Evolutionary conservation across 2,329 filamentous ascomycete species (phyloP).

Genomic region (Colletotrichum musae): DNA sequence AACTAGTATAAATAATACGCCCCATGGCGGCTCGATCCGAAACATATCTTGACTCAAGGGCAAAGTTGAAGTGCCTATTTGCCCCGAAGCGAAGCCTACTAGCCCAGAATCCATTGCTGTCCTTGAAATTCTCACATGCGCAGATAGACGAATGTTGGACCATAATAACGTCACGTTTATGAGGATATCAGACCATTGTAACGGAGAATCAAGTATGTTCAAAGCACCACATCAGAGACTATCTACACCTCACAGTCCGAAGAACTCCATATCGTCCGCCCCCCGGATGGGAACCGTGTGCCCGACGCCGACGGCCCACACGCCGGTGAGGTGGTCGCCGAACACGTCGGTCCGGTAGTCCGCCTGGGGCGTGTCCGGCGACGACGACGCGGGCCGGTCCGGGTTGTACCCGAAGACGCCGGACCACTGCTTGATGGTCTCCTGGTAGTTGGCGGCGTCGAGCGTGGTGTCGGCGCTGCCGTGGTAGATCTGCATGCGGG

Average conservation of each 20-base stretch:
- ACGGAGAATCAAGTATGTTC: neutral
- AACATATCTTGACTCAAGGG: too few species aligned
- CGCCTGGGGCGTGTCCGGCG: conserved; percentile 52
- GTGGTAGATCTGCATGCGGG: conserved; percentile 73
- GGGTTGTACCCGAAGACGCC: conserved; percentile 61
- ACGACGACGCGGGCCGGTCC: conserved; percentile 48
- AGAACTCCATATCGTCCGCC: conserved; percentile 39
- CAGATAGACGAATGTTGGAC: too few species aligned
- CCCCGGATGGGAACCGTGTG: conserved; percentile 39
- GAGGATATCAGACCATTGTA: neutral
- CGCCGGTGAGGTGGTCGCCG: conserved; percentile 49
- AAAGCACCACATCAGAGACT: neutral
- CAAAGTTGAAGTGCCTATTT: too few species aligned
- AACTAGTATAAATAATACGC: neutral
- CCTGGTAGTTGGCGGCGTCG: conserved; percentile 68
- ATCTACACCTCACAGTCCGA: conserved; percentile 18
- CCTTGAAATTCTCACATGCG: too few species aligned
- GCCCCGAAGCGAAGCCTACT: too few species aligned
- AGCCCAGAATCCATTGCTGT: too few species aligned
- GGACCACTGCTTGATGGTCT: conserved; percentile 71
- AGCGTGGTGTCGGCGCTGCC: conserved; percentile 66
- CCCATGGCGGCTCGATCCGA: neutral
- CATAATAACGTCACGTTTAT: neutral
- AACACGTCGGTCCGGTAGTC: conserved; percentile 58
- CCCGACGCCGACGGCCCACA: conserved; percentile 48